Evolutionary conservation across 2,329 filamentous ascomycete species (phyloP).

Genomic region (Leptographium radiaticola): DNA sequence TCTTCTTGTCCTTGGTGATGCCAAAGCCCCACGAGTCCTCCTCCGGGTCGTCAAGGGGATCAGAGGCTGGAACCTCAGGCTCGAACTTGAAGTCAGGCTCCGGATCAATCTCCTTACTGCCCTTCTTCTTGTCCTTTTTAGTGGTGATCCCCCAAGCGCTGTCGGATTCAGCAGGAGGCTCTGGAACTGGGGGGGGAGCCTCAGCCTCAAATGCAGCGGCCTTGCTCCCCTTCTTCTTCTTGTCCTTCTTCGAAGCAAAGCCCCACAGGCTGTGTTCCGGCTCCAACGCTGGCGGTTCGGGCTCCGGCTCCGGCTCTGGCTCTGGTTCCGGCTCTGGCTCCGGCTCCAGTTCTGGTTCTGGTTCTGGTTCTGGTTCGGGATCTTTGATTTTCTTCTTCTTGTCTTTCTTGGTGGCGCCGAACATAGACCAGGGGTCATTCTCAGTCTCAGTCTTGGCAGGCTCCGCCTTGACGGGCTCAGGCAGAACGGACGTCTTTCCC

Average conservation of each 20-base stretch:
- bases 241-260: background rate
- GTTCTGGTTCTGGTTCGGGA: constrained; percentile 2
- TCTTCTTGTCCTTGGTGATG: constrained; percentile 17
- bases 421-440: constrained; percentile 20
- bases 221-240: constrained; percentile 6
- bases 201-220: constrained; percentile 13
- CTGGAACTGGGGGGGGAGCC: constrained; percentile 9
- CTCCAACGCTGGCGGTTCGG: background rate
- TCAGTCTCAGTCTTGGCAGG: constrained; percentile 17
- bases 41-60: background rate
- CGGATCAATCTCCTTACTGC: background rate
- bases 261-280: background rate
- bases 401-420: constrained; percentile 16
- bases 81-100: background rate
- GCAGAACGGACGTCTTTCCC: constrained; percentile 33
- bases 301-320: background rate
- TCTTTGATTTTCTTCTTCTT: constrained; percentile 17
- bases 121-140: constrained; percentile 15
- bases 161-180: constrained; percentile 15
- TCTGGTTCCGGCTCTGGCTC: background rate
- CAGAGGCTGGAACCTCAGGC: background rate
- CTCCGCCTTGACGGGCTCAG: constrained; percentile 2
- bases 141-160: constrained; percentile 20
- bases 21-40: constrained; percentile 15
- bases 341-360: background rate